A percentile compares a stretch with the other conserved stretches of the same genome.
phyloP scores from a whole-genome alignment of 768 basidiomycete species.

The Amanita inopinata region DNA sequence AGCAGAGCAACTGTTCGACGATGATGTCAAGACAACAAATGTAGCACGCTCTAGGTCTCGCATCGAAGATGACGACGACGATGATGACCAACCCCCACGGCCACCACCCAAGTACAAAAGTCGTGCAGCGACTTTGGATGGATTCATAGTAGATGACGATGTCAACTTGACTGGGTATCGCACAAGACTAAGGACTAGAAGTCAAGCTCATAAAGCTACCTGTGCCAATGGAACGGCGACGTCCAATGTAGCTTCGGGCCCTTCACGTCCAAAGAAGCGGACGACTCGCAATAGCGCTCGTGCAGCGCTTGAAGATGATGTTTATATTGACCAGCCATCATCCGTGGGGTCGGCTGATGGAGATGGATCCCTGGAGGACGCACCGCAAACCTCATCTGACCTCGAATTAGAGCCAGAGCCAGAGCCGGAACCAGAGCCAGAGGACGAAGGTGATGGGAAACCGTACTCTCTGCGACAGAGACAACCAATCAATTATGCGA shows the following conservation, averaged over 20 bases:
- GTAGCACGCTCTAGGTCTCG: slow-evolving; percentile 10
- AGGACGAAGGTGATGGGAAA: slow-evolving; percentile 41
- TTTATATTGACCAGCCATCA: slow-evolving; percentile 36
- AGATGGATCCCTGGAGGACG: slow-evolving; percentile 52
- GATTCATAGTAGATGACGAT: slow-evolving; percentile 7
- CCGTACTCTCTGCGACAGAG: slow-evolving; percentile 63
- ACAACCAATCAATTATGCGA: slow-evolving; percentile 67
- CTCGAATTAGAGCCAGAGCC: slow-evolving; percentile 32
- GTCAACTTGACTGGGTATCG: slow-evolving; percentile 13
- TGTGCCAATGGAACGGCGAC: slow-evolving; percentile 16
- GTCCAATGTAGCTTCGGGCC: too few species aligned
- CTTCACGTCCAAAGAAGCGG: slow-evolving; percentile 15
- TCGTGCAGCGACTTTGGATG: not conserved
- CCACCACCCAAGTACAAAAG: not conserved
- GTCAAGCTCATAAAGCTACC: slow-evolving; percentile 13
- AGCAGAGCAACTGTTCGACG: slow-evolving; percentile 15
- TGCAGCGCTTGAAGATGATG: slow-evolving; percentile 33
- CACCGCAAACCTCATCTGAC: slow-evolving; percentile 35
- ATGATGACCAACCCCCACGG: not conserved
- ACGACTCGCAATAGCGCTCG: slow-evolving; percentile 19
- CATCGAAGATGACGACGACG: slow-evolving; percentile 6
- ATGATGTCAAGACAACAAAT: slow-evolving; percentile 19
- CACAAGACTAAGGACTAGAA: slow-evolving; percentile 12
- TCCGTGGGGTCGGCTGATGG: slow-evolving; percentile 42
- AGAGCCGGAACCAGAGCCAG: slow-evolving; percentile 34